Conservation (phyloP, 345 rosid genomes). For the Heritiera fomes region DNA sequence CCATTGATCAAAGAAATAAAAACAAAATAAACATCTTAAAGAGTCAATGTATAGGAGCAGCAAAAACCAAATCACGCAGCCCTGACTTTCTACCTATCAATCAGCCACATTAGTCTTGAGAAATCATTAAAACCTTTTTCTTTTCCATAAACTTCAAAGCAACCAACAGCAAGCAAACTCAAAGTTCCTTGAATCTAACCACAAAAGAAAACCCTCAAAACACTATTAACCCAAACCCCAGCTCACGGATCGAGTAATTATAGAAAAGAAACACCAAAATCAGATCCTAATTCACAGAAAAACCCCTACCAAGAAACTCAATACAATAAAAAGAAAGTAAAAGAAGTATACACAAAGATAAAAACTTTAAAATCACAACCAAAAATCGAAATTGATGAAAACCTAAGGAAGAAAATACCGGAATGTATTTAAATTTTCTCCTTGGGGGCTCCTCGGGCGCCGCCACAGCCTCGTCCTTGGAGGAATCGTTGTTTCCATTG, state of each 20-base stretch:
- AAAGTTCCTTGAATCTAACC: not conserved
- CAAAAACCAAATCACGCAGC: not conserved
- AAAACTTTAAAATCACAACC: not conserved
- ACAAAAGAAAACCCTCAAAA: not conserved
- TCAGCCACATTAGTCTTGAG: not conserved
- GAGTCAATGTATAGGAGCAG: not conserved
- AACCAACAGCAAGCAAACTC: not conserved
- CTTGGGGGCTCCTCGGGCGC: constrained; percentile 63
- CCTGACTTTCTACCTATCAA: not conserved
- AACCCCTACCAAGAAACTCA: not conserved
- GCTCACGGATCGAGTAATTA: not conserved
- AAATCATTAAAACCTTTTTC: not conserved
- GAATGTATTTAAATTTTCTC: constrained; percentile 86
- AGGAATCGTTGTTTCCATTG: constrained; percentile 40
- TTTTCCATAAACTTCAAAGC: not conserved
- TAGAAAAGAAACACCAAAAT: not conserved
- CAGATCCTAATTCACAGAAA: constrained; percentile 7
- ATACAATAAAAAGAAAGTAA: not conserved
- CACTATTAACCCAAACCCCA: not conserved
- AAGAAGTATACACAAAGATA: not conserved
- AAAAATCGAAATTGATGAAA: not conserved
- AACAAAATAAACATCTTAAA: not conserved
- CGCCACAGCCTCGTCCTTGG: constrained; percentile 31
- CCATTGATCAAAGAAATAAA: not conserved
- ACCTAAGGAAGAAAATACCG: constrained; percentile 46